Conservation (phyloP, 129 eudicot genomes). For the Dittrichia graveolens region DNA sequence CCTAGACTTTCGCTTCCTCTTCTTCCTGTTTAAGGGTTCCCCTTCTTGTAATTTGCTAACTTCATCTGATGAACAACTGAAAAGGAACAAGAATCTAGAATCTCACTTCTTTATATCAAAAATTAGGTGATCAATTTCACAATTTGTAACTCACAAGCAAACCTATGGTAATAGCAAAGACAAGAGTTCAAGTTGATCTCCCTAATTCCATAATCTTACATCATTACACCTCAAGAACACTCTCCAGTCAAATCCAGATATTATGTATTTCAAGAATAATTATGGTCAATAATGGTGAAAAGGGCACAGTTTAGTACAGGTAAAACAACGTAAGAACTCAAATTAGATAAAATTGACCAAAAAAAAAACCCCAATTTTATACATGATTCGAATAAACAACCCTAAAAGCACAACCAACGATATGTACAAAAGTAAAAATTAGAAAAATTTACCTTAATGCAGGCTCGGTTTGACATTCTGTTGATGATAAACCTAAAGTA, state of each 20-base stretch:
- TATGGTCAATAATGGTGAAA: neutral
- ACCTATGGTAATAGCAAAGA: neutral
- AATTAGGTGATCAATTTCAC: constrained; percentile 6
- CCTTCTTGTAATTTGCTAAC: constrained; percentile 36
- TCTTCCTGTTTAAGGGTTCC: constrained; percentile 35
- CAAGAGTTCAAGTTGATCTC: neutral
- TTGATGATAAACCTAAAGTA: constrained; percentile 16
- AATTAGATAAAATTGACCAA: neutral
- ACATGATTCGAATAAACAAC: neutral
- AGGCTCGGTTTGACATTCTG: constrained; percentile 19
- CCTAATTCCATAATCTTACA: neutral
- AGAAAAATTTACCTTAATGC: constrained; percentile 22
- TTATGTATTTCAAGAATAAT: neutral
- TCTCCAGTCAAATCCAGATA: neutral
- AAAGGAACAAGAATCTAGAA: constrained; percentile 18
- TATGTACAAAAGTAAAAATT: no score
- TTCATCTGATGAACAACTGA: constrained; percentile 53
- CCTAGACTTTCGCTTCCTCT: constrained; percentile 43
- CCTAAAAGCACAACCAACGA: neutral
- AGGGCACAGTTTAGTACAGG: neutral
- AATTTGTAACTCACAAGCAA: neutral
- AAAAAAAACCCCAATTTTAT: neutral
- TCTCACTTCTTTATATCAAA: neutral
- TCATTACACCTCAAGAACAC: neutral
- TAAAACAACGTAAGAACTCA: neutral